phyloP scores from a whole-genome alignment of 2,329 filamentous ascomycete species.

The Sarocladiaceae sp. region DNA sequence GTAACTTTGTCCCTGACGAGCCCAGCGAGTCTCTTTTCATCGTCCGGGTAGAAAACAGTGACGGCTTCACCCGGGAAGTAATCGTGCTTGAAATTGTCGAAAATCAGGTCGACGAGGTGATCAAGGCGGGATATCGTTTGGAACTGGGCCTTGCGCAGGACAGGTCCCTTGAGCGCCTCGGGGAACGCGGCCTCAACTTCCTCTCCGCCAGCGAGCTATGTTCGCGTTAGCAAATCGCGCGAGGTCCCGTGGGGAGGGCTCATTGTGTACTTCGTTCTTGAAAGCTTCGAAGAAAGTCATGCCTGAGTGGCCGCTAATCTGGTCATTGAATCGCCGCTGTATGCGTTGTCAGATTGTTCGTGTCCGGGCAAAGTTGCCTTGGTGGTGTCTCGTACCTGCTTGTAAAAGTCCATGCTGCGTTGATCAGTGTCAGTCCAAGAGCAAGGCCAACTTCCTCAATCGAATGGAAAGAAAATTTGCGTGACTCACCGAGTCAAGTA shows the following conservation, averaged over 20 bases:
- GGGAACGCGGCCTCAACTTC: constrained; percentile 91
- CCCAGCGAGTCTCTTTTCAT: constrained; percentile 64
- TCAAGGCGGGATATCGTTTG: constrained; percentile 86
- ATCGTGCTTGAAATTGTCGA: constrained; percentile 76
- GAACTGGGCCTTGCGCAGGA: constrained; percentile 86
- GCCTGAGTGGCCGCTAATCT: constrained; percentile 88
- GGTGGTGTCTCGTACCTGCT: constrained; percentile 64
- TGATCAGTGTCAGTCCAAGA: neutral
- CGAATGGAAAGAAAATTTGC: constrained; percentile 1
- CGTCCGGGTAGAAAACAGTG: constrained; percentile 57
- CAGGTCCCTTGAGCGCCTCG: constrained; percentile 82
- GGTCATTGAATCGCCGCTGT: constrained; percentile 85
- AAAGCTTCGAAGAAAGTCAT: constrained; percentile 90
- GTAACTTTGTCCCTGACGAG: constrained; percentile 80
- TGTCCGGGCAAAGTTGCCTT: no score
- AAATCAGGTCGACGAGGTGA: constrained; percentile 63
- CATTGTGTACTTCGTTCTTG: constrained; percentile 63
- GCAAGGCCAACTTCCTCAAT: no score
- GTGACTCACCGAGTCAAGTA: constrained; percentile 71
- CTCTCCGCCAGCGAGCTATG: constrained; percentile 67
- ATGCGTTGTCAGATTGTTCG: constrained; percentile 12
- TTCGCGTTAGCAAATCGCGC: constrained; percentile 1
- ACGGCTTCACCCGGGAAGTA: constrained; percentile 88
- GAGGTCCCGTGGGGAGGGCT: neutral
- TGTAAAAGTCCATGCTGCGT: constrained; percentile 82